Base-by-base conservation (phyloP, 805 yeast genomes). In the Naumovozyma dairenensis region DNA sequence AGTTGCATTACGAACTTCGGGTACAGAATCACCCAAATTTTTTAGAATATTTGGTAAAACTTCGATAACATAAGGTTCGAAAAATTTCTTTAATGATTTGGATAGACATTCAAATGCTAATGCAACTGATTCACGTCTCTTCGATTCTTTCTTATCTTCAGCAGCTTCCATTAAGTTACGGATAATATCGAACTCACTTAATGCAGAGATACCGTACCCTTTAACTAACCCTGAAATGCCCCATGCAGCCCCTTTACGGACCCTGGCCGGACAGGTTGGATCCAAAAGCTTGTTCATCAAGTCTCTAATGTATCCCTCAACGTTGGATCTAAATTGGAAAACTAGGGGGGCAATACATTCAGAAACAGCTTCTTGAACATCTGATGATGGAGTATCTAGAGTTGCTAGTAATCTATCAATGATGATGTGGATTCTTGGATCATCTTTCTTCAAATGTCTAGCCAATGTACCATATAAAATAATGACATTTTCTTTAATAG, bases 11-110 rank as follows among this genome's bases (percentile, higher is more conserved):
- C 99, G 77, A 4, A 92, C 99, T 47, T 81, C 94, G 0, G 81
- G 70, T 7, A 74, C 70, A 19, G 77, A 65, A 53, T 92, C 99
- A 50, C 98, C 99, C 33, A 92, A 67, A 30, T 79, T 75, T 40
- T 76, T 74, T 48, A 92, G 67, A 28, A 92, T 70, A 26, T 79
- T 71, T 5, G 97, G 96, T 45, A 92, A 62, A 21, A 85, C 67
- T 54, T 85, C 96, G 44, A 89, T 72, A 21, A 85, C 95, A 49
- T 87, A 92, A 1, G 99, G 98, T 59, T 92, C 99, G 52, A 92
- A 92, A 40, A 65, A 70, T 31, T 75, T 68, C 10, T 87, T 92
- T 34, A 89, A 63, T 16, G 78, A 67, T 48, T 69, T 74, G 0
- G 97, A 85, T 25, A 92, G 62, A 34, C 93, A 81, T 53, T 85